These are phyloP conservation scores for Lactarius trivialis DNA, from an alignment of 768 basidiomycete genomes.

Conservation along the genomic window DNA sequence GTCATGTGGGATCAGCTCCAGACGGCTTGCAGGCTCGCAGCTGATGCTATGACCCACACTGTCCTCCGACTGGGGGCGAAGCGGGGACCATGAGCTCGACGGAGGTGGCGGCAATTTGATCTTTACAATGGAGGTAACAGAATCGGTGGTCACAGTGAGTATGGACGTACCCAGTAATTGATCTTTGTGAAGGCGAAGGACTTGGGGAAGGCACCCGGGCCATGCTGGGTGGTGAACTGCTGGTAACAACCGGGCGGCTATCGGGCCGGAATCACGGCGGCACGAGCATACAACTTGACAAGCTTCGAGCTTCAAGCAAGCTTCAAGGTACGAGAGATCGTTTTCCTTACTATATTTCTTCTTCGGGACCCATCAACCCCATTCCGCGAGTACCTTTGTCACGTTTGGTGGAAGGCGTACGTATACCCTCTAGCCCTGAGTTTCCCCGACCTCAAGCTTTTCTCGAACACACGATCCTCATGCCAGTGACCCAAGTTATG, in stretches of 20 bases:
- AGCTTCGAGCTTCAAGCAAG: too few species aligned
- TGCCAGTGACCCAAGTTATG: too few species aligned
- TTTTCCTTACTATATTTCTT: slow-evolving; percentile 13
- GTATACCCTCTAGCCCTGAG: not conserved
- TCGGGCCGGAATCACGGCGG: too few species aligned
- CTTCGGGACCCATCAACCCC: slow-evolving; percentile 23
- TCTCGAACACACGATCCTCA: slow-evolving; percentile 20
- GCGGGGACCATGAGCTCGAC: slow-evolving; percentile 68
- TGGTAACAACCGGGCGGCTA: too few species aligned
- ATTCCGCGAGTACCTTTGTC: slow-evolving; percentile 19
- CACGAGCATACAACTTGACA: too few species aligned
- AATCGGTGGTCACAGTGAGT: too few species aligned
- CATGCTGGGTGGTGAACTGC: too few species aligned
- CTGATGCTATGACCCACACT: slow-evolving; percentile 50
- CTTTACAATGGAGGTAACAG: too few species aligned
- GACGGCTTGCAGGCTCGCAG: slow-evolving; percentile 84
- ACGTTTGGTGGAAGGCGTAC: slow-evolving; percentile 19
- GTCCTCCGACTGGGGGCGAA: slow-evolving; percentile 54
- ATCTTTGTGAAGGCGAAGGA: too few species aligned
- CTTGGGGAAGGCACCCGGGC: too few species aligned
- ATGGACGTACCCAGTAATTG: too few species aligned
- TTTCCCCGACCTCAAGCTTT: not conserved
- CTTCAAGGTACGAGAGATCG: not conserved
- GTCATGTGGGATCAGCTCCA: slow-evolving; percentile 88
- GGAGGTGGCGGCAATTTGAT: too few species aligned